These are phyloP conservation scores for Salix viminalis DNA, from an alignment of 345 rosid species.

Conservation along the genomic window DNA sequence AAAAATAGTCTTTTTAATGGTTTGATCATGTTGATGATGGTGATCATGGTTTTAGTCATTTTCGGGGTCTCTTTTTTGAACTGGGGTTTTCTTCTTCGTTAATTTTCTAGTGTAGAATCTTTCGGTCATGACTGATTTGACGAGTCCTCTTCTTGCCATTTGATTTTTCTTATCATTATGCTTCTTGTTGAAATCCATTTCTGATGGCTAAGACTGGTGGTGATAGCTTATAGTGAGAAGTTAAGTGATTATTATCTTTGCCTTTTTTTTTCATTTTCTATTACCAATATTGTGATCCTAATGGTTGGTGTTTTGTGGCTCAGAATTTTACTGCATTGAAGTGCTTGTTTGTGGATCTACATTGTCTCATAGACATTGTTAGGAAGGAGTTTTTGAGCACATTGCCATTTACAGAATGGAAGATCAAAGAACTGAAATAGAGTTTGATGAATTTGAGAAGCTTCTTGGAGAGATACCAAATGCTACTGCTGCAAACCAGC, in stretches of 20 bases:
- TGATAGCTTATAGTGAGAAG: background rate
- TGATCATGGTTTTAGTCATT: slow-evolving; percentile 4
- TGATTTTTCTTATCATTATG: background rate
- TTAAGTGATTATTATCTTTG: background rate
- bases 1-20: slow-evolving; percentile 11
- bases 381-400: slow-evolving; percentile 6
- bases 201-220: background rate
- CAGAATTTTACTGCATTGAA: slow-evolving; percentile 19
- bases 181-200: background rate
- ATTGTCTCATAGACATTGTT: slow-evolving; percentile 11
- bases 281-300: background rate
- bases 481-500: slow-evolving; percentile 54
- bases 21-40: slow-evolving; percentile 14
- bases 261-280: background rate
- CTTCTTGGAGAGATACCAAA: slow-evolving; percentile 80
- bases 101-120: slow-evolving; percentile 8
- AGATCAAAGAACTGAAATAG: slow-evolving; percentile 45
- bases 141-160: background rate
- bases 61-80: slow-evolving; percentile 4
- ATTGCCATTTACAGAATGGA: slow-evolving; percentile 41
- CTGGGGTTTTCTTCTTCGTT: slow-evolving; percentile 5
- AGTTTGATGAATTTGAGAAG: slow-evolving; percentile 70
- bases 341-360: slow-evolving; percentile 18
- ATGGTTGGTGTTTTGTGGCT: background rate
- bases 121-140: background rate